Base-by-base conservation (phyloP, 257 asterid species). In the Nicotiana attenuata region DNA sequence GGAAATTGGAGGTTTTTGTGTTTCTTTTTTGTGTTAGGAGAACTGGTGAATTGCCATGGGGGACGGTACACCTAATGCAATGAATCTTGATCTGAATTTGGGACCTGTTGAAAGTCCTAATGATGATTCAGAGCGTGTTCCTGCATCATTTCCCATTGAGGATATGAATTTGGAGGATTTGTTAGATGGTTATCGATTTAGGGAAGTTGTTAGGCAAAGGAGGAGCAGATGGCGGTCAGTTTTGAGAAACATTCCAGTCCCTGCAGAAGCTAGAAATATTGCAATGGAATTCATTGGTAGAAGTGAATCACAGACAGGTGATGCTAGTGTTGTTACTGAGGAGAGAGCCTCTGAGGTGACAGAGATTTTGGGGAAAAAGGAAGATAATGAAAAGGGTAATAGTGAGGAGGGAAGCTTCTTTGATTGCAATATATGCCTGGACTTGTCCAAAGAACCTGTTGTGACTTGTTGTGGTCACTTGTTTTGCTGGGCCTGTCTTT, bases 391-490 rank as follows among this genome's bases (percentile, higher is more conserved):
- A 29, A 92, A 89, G 81, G 88, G 76, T 75, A 90, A 83, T 45
- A 83, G 89, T 5, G 97, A 94, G 19, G 91, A 89, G 1, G 95
- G 96, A 57, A 87, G 95, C 82, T 93, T 94, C 67, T 96, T 96
- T 22, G 99, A 96, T 75, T 96, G 99, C 88, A 94, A 92, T 85
- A 94, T 96, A 82, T 96, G 99, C 86, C 86, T 96, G 86, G 99
- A 96, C 81, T 86, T 94, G 91, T 91, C 98, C 2, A 90, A 89
- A 84, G 98, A 94, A 63, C 99, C 99, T 8, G 98, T 94, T 33
- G 98, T 96, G 56, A 96, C 99, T 65, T 94, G 98, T 84, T 96
- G 99, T 0, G 99, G 99, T 31, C 99, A 96, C 87, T 89, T 96
- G 84, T 96, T 91, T 85, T 96, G 99, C 81, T 96, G 99, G 99